A percentile compares a stretch with the other conserved stretches of the same genome.
These are phyloP conservation scores for Pugionium dolabratum DNA, from an alignment of 345 rosid species.

Conservation along the genomic window DNA sequence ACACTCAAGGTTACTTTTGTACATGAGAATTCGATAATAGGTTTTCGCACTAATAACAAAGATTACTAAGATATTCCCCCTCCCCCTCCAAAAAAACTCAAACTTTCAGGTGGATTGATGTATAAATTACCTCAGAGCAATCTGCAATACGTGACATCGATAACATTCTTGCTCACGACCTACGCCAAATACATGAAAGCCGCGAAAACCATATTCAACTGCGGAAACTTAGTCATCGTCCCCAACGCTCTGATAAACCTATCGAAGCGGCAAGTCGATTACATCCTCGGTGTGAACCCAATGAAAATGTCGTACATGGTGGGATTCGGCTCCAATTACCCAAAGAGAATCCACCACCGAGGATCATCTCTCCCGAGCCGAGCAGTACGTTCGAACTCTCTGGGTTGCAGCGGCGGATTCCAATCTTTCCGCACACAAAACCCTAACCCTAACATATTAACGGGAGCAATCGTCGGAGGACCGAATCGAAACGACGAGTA, in stretches of 20 bases:
- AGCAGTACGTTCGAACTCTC: slow-evolving; percentile 40
- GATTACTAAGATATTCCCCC: not conserved
- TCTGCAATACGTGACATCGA: slow-evolving; percentile 84
- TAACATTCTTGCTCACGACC: slow-evolving; percentile 72
- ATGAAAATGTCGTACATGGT: slow-evolving; percentile 81
- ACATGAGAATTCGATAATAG: not conserved
- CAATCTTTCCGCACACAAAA: slow-evolving; percentile 42
- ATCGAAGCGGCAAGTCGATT: slow-evolving; percentile 83
- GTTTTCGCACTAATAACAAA: not conserved
- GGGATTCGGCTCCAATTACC: slow-evolving; percentile 65
- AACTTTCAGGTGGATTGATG: slow-evolving; percentile 67
- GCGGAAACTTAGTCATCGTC: slow-evolving; percentile 61
- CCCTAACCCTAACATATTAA: slow-evolving; percentile 62
- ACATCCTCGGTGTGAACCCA: slow-evolving; percentile 83
- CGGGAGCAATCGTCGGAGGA: slow-evolving; percentile 81
- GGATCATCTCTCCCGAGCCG: slow-evolving; percentile 68
- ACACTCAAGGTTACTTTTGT: slow-evolving; percentile 62
- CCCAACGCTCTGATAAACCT: slow-evolving; percentile 50
- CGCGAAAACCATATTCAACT: slow-evolving; percentile 52
- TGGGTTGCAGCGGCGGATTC: slow-evolving; percentile 57
- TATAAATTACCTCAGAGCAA: slow-evolving; percentile 71
- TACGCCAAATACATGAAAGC: slow-evolving; percentile 80
- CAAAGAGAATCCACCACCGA: slow-evolving; percentile 72
- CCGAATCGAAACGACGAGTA: slow-evolving; percentile 62
- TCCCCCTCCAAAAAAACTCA: not conserved